A percentile compares a stretch with the other conserved stretches of the same genome.
Conservation (phyloP, 2,329 filamentous ascomycete genomes). For the Albifimbria verrucaria region DNA sequence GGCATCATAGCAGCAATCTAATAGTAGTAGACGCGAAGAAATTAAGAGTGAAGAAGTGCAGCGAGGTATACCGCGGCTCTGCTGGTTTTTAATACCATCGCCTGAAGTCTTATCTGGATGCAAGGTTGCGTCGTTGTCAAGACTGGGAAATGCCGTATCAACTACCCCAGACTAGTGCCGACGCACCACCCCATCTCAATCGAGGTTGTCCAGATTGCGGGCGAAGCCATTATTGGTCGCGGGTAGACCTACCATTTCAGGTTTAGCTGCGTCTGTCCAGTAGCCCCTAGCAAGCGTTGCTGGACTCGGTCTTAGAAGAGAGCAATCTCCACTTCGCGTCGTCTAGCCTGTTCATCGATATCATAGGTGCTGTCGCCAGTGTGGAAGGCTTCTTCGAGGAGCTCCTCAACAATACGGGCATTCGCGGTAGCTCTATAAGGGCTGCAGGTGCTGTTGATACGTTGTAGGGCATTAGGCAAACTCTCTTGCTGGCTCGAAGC, state of each 20-base stretch:
- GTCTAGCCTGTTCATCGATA: slow-evolving; percentile 10
- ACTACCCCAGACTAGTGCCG: neutral
- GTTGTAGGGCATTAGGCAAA: slow-evolving; percentile 12
- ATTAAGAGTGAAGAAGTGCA: too few species aligned
- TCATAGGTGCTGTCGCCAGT: slow-evolving; percentile 10
- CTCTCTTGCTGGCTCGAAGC: slow-evolving; percentile 9
- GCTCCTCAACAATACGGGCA: slow-evolving; percentile 8
- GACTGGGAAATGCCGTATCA: neutral
- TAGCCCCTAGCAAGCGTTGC: neutral
- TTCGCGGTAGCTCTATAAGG: slow-evolving; percentile 12
- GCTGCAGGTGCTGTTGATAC: slow-evolving; percentile 5
- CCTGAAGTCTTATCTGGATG: neutral
- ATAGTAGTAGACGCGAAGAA: neutral
- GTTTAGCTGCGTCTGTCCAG: neutral
- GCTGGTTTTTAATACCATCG: neutral
- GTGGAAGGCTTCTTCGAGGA: slow-evolving; percentile 12
- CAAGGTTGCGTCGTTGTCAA: neutral
- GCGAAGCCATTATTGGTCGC: neutral
- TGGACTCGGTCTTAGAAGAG: slow-evolving; percentile 10
- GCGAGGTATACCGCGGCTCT: neutral
- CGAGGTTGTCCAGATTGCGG: neutral
- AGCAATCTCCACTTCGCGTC: slow-evolving; percentile 11
- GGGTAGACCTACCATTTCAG: slow-evolving; percentile 2
- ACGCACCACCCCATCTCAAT: neutral
- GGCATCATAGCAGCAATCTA: neutral